These are phyloP conservation scores for Chrysoporthe austroafricana DNA, from an alignment of 2,329 filamentous ascomycete species.

Conservation along the genomic window DNA sequence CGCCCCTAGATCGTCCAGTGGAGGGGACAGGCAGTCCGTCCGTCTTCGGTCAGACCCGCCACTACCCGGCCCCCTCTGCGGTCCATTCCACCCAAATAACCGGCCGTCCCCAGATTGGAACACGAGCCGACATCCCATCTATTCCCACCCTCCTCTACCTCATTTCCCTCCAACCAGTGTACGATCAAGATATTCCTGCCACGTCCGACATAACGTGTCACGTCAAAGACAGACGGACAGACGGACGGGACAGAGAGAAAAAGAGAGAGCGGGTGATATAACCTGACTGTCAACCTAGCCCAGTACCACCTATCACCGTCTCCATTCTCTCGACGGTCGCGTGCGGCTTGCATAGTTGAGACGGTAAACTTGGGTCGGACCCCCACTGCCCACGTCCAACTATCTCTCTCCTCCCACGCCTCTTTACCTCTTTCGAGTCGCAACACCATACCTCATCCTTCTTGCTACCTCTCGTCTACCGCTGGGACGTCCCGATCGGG, in stretches of 20 bases:
- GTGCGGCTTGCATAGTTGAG: neutral
- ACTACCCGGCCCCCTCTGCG: neutral
- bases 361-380: neutral
- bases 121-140: slow-evolving; percentile 13
- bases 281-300: neutral
- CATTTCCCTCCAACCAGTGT: neutral
- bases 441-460: slow-evolving; percentile 10
- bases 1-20: neutral
- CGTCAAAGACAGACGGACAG: neutral
- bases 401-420: slow-evolving; percentile 5
- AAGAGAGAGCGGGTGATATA: neutral
- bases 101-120: slow-evolving; percentile 11
- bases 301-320: neutral
- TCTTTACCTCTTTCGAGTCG: slow-evolving; percentile 20
- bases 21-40: neutral
- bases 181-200: slow-evolving; percentile 11
- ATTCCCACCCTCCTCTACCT: slow-evolving; percentile 23
- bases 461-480: slow-evolving; percentile 15
- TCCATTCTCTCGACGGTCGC: neutral
- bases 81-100: slow-evolving; percentile 7
- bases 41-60: slow-evolving; percentile 17
- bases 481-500: slow-evolving; percentile 1
- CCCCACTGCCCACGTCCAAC: slow-evolving; percentile 20
- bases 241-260: neutral
- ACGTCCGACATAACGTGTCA: slow-evolving; percentile 26